phyloP scores from a whole-genome alignment of 2,329 filamentous ascomycete species.

The Pseudogymnoascus sp. region DNA sequence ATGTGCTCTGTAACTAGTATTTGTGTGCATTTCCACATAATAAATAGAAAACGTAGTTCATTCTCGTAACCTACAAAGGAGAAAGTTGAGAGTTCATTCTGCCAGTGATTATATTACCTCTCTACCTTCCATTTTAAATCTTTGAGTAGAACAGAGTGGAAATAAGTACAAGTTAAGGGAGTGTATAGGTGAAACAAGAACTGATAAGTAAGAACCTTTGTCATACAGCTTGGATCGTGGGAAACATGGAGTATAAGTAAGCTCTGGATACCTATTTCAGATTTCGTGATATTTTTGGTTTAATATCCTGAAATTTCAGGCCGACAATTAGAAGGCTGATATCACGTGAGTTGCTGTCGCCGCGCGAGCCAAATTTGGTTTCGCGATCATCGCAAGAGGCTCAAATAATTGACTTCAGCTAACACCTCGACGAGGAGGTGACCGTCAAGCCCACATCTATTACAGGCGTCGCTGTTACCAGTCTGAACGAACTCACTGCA shows the following conservation, averaged over 20 bases:
- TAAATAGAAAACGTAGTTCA: neutral
- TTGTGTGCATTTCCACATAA: neutral
- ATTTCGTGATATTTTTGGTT: neutral
- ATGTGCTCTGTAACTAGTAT: constrained; percentile 38
- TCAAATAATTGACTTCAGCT: constrained; percentile 1
- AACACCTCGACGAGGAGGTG: constrained; percentile 6
- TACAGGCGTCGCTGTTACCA: neutral
- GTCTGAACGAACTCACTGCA: neutral
- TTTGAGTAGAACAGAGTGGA: neutral
- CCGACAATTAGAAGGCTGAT: neutral
- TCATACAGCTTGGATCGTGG: too few species aligned
- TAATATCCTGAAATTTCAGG: neutral
- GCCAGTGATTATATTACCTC: neutral
- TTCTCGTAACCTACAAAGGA: neutral
- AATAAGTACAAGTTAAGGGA: neutral
- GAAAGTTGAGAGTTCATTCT: neutral
- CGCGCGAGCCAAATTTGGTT: neutral
- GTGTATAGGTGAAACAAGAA: neutral
- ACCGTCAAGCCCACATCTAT: neutral
- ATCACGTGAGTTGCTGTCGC: neutral
- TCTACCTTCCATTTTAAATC: neutral
- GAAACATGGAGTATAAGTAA: neutral
- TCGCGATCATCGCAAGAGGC: constrained; percentile 1
- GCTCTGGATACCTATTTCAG: neutral
- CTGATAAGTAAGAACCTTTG: neutral